These are phyloP conservation scores for Cupressus sempervirens DNA, from an alignment of 75 land plant species.

Conservation along the genomic window DNA sequence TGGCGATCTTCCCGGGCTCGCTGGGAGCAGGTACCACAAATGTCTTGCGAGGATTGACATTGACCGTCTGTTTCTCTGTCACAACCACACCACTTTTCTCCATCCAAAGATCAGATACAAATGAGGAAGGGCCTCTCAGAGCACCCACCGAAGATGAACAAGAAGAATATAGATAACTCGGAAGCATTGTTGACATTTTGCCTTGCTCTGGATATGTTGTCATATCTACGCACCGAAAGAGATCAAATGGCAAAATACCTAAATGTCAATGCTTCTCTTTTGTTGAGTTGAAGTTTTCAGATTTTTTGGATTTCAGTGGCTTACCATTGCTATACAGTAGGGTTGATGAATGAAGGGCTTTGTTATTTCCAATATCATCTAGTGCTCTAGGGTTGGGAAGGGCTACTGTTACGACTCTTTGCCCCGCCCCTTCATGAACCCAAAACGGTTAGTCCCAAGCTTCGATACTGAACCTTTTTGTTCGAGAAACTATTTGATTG, in stretches of 20 bases:
- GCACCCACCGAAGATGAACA: neutral
- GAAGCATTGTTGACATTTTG: conserved; percentile 21
- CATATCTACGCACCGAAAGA: neutral
- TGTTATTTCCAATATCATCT: no score
- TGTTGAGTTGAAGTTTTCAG: no score
- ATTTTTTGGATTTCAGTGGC: no score
- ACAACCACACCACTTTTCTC: neutral
- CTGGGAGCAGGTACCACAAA: conserved; percentile 51
- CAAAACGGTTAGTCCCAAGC: no score
- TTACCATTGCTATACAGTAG: no score
- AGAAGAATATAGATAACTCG: conserved; percentile 27
- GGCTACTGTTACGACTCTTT: no score
- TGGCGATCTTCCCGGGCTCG: conserved; percentile 46
- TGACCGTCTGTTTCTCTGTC: no score
- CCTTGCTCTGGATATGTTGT: conserved; percentile 6
- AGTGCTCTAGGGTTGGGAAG: no score
- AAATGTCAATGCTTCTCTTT: neutral
- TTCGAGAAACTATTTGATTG: no score
- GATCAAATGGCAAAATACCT: neutral
- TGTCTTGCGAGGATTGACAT: neutral
- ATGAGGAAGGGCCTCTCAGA: neutral
- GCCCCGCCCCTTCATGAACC: no score
- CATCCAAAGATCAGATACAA: neutral
- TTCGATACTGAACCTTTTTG: no score
- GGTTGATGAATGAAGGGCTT: no score